Conservation (phyloP, 257 asterid species). For the Capsicum pubescens region DNA sequence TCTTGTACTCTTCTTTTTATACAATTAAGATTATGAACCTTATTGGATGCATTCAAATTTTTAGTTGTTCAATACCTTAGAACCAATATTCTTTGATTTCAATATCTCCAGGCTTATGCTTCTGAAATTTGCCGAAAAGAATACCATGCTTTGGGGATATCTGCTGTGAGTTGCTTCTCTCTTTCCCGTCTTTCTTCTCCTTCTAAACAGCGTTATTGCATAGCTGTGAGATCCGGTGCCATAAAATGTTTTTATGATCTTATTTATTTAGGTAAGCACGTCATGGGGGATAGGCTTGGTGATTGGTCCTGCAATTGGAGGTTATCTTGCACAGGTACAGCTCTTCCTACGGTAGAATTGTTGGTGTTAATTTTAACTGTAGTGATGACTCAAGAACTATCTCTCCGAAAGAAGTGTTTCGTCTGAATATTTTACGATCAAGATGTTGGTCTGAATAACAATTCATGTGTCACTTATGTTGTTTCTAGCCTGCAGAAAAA, state of each 20-base stretch:
- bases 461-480: neutral
- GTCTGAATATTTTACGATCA: neutral
- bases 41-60: neutral
- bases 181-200: neutral
- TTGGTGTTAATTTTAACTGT: neutral
- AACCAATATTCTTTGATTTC: neutral
- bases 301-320: conserved; percentile 92
- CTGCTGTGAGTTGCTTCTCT: conserved; percentile 62
- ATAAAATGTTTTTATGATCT: neutral
- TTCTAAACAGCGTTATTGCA: neutral
- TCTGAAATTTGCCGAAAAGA: conserved; percentile 79
- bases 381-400: conserved; percentile 8
- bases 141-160: conserved; percentile 66
- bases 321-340: conserved; percentile 61
- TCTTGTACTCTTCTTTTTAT: neutral
- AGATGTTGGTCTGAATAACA: neutral
- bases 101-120: conserved; percentile 75
- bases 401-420: neutral
- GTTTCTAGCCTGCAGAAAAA: conserved; percentile 65
- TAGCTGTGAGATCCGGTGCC: neutral
- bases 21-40: neutral
- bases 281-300: conserved; percentile 88
- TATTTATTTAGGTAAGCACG: conserved; percentile 63
- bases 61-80: neutral
- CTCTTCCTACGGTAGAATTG: neutral